Base-by-base conservation (phyloP, 192 early-diverging fungal genomes). In the Coemansia sp. region DNA sequence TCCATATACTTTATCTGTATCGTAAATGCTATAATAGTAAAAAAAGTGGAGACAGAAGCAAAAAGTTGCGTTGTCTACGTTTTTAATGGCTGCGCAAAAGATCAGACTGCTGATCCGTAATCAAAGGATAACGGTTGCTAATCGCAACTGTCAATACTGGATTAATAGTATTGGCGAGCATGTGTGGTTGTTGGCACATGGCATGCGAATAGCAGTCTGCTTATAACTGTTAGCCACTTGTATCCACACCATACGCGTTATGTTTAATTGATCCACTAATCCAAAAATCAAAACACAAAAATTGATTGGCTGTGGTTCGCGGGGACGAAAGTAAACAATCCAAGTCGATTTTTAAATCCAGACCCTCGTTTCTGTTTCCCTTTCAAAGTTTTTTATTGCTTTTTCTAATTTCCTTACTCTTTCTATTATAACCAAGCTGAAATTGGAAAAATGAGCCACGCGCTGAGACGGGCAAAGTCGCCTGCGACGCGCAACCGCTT, bases 1-100 rank as follows among this genome's bases (percentile, higher is more conserved):
- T 54, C 20, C 8, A 72, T 28, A 34, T 34, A 26, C 26, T 14
- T 68, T 68, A 61, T 71, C 64, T 26, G 25, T 26, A 26, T 63
- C 64, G 31, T 34, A 34, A 8, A 34, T 34, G 31, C 31, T 8
- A 34, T 34, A 34, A 34, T 34, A 34, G 31, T 34, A 34, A 34
- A 34, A 8, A 34, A 44, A 44, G 14, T 44, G 40, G 40, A 44
- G 40, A n/a, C 40, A 44, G 11, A 34, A 34, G 31, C 31, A 44
- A 44, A 44, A 44, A 14, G 40, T 14, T 44, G 31, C 31, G 6
- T 9, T 48, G 20, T 48, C 47, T 48, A 14, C 10, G 47, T 20
- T n/a, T 48, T 48, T 48, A 48, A 48, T 48, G 47, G 47, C 47
- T 48, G 47, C 31, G 31, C 31, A 34, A 34, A 34, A 6, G 31